phyloP scores from a whole-genome alignment of 2,329 filamentous ascomycete species.

The Lojkania enalia region DNA sequence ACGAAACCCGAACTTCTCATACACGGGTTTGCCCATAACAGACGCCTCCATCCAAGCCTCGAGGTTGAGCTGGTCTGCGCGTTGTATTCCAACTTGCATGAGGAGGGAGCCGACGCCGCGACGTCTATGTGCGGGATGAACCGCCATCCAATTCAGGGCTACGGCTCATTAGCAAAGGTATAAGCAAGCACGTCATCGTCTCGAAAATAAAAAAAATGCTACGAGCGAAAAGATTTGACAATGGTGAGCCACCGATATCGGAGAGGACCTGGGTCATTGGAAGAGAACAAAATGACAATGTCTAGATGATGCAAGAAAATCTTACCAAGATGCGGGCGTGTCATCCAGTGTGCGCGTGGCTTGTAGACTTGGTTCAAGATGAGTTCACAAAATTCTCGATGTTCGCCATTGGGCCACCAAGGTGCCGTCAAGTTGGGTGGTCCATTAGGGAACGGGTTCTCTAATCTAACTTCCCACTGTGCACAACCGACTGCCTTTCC shows the following conservation, averaged over 20 bases:
- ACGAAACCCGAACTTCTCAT: slow-evolving; percentile 38
- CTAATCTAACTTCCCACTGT: slow-evolving; percentile 35
- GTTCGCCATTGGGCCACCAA: slow-evolving; percentile 42
- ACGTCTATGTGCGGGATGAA: slow-evolving; percentile 40
- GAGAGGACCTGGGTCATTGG: background rate
- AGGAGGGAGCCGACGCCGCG: slow-evolving; percentile 43
- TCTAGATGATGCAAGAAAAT: slow-evolving; percentile 7
- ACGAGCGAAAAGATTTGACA: background rate
- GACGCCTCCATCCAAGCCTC: slow-evolving; percentile 47
- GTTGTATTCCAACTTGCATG: slow-evolving; percentile 38
- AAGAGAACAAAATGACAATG: background rate
- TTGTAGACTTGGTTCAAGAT: slow-evolving; percentile 40
- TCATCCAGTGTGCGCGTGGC: slow-evolving; percentile 38
- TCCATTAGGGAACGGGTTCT: slow-evolving; percentile 38
- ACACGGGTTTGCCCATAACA: slow-evolving; percentile 41
- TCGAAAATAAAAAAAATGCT: no score
- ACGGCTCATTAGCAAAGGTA: background rate
- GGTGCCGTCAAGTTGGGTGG: slow-evolving; percentile 29
- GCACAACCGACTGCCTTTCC: slow-evolving; percentile 31
- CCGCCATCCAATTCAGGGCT: slow-evolving; percentile 44
- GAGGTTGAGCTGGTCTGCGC: slow-evolving; percentile 39
- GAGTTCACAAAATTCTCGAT: slow-evolving; percentile 36
- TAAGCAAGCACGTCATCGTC: no score
- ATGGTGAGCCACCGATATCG: background rate
- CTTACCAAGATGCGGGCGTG: slow-evolving; percentile 38